phyloP scores from a whole-genome alignment of 805 yeast species.

The Saitoella complicata region DNA sequence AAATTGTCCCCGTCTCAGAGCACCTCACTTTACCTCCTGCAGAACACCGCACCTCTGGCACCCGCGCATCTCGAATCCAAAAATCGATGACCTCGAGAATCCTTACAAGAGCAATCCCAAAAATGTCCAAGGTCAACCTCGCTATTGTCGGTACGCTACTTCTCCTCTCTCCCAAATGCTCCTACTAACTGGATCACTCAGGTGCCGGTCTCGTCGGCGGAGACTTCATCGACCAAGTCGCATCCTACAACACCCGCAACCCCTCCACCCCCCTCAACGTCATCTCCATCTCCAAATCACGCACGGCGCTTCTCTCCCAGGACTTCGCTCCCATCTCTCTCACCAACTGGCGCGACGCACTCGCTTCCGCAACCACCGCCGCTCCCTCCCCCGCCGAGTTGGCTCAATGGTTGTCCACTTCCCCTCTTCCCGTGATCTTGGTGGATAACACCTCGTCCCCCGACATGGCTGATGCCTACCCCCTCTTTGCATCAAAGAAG shows the following conservation, averaged over 20 bases:
- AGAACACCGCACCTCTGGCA: too few species aligned
- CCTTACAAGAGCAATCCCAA: too few species aligned
- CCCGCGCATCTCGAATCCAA: too few species aligned
- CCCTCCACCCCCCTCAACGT: constrained; percentile 55
- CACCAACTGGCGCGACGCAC: constrained; percentile 36
- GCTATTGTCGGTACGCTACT: neutral
- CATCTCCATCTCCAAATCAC: constrained; percentile 61
- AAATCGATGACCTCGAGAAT: too few species aligned
- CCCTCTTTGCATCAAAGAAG: constrained; percentile 55
- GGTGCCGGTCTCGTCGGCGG: constrained; percentile 94
- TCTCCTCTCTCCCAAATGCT: neutral
- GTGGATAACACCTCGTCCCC: constrained; percentile 91
- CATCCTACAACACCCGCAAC: constrained; percentile 29
- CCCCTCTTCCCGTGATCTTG: constrained; percentile 61
- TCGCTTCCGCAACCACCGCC: constrained; percentile 30
- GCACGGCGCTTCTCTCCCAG: constrained; percentile 47
- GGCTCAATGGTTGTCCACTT: constrained; percentile 42
- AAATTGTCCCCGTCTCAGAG: too few species aligned
- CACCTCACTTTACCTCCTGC: too few species aligned
- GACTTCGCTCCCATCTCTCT: constrained; percentile 62
- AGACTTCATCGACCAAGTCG: constrained; percentile 71
- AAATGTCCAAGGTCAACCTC: too few species aligned
- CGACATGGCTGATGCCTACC: constrained; percentile 59
- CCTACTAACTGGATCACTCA: constrained; percentile 6
- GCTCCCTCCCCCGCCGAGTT: constrained; percentile 37